phyloP scores from a whole-genome alignment of 352 stramenopile genomes.

The Phytophthora pseudosyringae region DNA sequence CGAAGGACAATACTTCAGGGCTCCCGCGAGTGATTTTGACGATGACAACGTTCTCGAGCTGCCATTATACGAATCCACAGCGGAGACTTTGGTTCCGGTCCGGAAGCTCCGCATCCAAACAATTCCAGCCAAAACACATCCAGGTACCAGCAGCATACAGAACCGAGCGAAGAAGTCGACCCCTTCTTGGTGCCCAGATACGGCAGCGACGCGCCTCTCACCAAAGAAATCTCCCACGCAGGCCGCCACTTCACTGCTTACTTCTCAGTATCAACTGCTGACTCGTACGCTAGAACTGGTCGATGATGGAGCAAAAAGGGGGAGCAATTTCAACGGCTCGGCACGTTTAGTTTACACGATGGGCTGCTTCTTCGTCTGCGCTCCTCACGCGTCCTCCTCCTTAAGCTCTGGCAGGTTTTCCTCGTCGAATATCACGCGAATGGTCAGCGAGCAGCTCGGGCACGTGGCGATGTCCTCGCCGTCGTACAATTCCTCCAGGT shows the following conservation, averaged over 20 bases:
- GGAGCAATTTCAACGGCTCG: neutral
- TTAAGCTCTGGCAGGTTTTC: slow-evolving; percentile 79
- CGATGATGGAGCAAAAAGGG: slow-evolving; percentile 1
- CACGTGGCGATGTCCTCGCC: slow-evolving; percentile 98
- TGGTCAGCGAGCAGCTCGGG: slow-evolving; percentile 96
- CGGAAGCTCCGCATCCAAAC: neutral
- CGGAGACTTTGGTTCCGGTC: neutral
- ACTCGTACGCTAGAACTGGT: no score
- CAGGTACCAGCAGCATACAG: no score
- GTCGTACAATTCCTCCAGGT: slow-evolving; percentile 89
- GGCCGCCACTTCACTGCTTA: no score
- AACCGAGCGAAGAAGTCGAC: no score
- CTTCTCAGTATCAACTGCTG: no score
- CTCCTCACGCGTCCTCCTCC: slow-evolving; percentile 48
- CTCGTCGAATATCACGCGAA: slow-evolving; percentile 97
- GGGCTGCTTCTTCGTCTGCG: neutral
- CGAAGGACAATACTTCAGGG: no score
- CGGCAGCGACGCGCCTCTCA: no score
- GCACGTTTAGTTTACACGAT: slow-evolving; percentile 27
- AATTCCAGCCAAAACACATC: neutral
- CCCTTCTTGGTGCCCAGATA: no score
- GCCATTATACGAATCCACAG: no score
- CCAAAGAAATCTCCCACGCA: neutral
- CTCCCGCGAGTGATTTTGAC: no score
- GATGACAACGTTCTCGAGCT: no score